Evolutionary conservation across 208 protist species (phyloP), one percentile per base, ranked within the genome.

Genomic region (Phytomonas sp.): DNA sequence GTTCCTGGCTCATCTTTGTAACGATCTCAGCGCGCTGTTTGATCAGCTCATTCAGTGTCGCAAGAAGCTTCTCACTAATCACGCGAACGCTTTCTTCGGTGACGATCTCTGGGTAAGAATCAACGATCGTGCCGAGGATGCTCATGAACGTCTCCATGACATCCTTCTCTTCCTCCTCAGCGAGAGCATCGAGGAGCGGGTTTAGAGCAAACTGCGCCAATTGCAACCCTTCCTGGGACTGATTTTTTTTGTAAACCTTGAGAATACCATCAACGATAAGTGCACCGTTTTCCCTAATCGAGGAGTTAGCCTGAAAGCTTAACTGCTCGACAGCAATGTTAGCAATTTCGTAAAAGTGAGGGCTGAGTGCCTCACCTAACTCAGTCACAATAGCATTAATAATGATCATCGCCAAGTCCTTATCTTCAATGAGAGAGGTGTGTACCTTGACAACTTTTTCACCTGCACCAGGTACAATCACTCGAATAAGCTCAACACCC

Each of bases 371-470:
- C 1, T 78, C 72, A 28, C 83, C 85, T 31, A 93, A 73, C 64
- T 94, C 82, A 26, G 74, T 68, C 60, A 96, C 37, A 68, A 94
- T 92, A 31, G 83, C 67, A 60, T 78, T 83, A n/a, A 92, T 62
- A 29, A 94, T 78, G 62, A 83, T 93, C 62, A 82, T 69, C 17
- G 88, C 88, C 36, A 93, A 80, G 65, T 93, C 83, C 81, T 96
- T 96, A 69, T 96, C 91, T 78, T 96, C 87, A 70, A 93, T 94
- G 43, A 92, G 81, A 62, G 81, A 79, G 2, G 85, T 93, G 72
- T 92, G 87, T 40, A 96, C 73, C 68, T 84, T 88, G 37, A 85
- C 78, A 29, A 85, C 81, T 40, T 82, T 86, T 59, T 91, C 82
- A 60, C 91, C 91, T 15, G 85, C 77, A 61, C 87, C 87, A 33